Evolutionary conservation across 164 flowering plant species (phyloP), one percentile per base, ranked within the genome.

Genomic region (Vitis labrusca): DNA sequence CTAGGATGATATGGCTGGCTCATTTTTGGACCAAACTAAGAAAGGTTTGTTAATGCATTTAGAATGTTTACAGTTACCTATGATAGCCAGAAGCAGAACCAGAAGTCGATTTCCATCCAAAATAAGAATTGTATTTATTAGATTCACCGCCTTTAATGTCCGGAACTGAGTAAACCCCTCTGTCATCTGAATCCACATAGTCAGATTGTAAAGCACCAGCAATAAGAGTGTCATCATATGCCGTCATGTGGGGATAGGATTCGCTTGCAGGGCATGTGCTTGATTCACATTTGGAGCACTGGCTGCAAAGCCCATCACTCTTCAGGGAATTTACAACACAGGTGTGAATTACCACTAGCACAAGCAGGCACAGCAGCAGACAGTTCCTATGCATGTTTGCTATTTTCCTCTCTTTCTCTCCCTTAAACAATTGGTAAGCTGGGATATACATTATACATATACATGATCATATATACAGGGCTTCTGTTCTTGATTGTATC

Each of bases 61-160:
- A 37, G 44, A 37, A 37, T 37, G 14, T 8, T 29, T 44, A 8
- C 11, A 49, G 3, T 49, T 77, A 83, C 88, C 87, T 82, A 58
- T 86, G 90, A 61, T 77, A 81, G 19, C 88, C 90, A 15, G 88
- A 85, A 76, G 86, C 83, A 1, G 91, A 83, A 44, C 91, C 93
- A n/a, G 93, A 86, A 59, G 88, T 80, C 1, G 89, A 85, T 74
- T 84, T 27, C 93, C 91, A 89, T 8, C 91, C 91, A 72, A 62
- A 89, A 61, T 88, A 88, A 12, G 84, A 73, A 76, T 84, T 88
- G 54, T 73, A 72, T 10, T 64, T 55, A 8, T 30, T 9, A 3
- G 82, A 80, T 27, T 71, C 77, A 0, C 89, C 88, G 11, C 86
- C 88, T 61, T 69, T 69, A 69, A 84, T 67, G 66, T 85, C 68